Conservation (phyloP, 306 rosid species). For the Prunus mongolica region DNA sequence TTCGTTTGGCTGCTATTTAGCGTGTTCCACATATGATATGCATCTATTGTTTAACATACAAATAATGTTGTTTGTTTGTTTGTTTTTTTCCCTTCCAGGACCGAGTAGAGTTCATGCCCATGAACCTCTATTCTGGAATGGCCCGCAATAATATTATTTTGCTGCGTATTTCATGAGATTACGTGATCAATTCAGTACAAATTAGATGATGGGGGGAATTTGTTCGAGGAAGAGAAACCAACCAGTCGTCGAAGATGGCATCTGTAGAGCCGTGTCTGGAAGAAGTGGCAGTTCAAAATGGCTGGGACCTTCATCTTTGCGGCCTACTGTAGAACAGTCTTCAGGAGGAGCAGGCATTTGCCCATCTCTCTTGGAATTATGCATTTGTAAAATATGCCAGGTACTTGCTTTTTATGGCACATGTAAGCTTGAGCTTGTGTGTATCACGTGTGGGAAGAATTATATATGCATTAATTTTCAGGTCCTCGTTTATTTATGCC, state of each 20-base stretch:
- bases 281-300: conserved; percentile 58
- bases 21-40: no score
- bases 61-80: background rate
- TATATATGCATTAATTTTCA: background rate
- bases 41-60: background rate
- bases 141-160: conserved; percentile 2
- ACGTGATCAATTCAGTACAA: background rate
- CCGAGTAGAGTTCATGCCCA: conserved; percentile 18
- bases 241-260: conserved; percentile 37
- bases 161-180: conserved; percentile 8
- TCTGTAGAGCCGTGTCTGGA: conserved; percentile 26
- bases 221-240: conserved; percentile 70
- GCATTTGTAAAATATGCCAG: conserved; percentile 58
- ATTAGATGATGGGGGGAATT: conserved; percentile 55
- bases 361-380: conserved; percentile 62
- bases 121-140: conserved; percentile 17
- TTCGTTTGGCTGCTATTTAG: background rate
- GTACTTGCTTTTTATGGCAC: conserved; percentile 24
- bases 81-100: background rate
- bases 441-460: background rate
- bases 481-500: background rate
- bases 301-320: conserved; percentile 37
- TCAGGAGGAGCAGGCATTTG: conserved; percentile 33
- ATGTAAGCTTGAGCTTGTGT: background rate
- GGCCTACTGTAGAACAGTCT: conserved; percentile 26